Percentiles rank a stretch among this genome's conserved stretches.
These are phyloP conservation scores for Skeletonema potamos DNA, from an alignment of 108 stramenopile species.

Conservation along the genomic window DNA sequence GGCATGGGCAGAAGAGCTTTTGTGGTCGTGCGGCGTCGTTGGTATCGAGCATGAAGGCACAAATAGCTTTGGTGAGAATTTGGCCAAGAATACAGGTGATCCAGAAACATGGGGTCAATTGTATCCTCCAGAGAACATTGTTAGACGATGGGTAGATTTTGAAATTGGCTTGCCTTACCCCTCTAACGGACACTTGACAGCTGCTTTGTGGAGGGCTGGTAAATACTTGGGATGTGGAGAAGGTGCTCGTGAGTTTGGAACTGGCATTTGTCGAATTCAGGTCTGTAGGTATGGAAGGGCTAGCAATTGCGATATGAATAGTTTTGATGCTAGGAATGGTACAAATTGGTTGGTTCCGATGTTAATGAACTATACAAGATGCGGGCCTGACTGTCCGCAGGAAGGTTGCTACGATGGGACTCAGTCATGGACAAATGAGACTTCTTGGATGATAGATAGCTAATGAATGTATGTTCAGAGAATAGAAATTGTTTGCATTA, in stretches of 20 bases:
- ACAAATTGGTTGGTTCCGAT: conserved; percentile 29
- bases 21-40: conserved; percentile 26
- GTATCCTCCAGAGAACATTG: conserved; percentile 33
- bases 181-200: conserved; percentile 42
- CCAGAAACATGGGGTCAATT: conserved; percentile 40
- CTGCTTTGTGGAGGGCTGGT: conserved; percentile 34
- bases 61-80: conserved; percentile 34
- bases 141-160: conserved; percentile 42
- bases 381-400: conserved; percentile 17
- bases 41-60: conserved; percentile 37
- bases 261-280: conserved; percentile 39
- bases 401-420: conserved; percentile 1
- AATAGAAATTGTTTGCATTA: not conserved
- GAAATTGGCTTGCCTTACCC: conserved; percentile 39
- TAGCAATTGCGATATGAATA: conserved; percentile 22
- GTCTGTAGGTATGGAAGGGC: conserved; percentile 46
- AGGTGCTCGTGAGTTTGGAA: conserved; percentile 13
- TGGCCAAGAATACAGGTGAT: conserved; percentile 43
- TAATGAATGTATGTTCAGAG: not conserved
- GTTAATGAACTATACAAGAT: conserved; percentile 4
- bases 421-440: not conserved
- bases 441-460: not conserved
- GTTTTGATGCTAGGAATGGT: conserved; percentile 4
- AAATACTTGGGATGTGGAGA: conserved; percentile 47
- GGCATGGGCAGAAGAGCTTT: conserved; percentile 41